Evolutionary conservation across 148 eudicot genomes (phyloP).

Genomic region (Simmondsia chinensis): DNA sequence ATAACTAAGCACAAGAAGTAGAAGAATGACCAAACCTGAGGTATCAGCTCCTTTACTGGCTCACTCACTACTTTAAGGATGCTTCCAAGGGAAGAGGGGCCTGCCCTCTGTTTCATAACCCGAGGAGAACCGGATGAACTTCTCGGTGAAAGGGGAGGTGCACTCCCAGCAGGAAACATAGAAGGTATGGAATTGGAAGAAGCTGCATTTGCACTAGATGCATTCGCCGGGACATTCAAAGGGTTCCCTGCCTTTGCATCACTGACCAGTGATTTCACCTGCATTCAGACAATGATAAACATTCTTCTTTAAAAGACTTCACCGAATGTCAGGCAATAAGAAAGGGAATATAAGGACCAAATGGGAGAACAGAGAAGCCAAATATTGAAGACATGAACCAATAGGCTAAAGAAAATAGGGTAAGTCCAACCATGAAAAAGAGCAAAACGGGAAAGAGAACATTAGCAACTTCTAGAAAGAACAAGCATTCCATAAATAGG

Average conservation of each 20-base stretch:
- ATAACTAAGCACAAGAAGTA: neutral
- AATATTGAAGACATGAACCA: too few species aligned
- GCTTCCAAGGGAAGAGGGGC: constrained; percentile 72
- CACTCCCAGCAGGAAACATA: constrained; percentile 97
- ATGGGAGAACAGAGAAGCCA: too few species aligned
- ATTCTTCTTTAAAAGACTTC: too few species aligned
- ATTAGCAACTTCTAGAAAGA: too few species aligned
- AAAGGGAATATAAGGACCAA: too few species aligned
- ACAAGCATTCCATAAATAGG: too few species aligned
- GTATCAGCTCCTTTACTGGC: constrained; percentile 84
- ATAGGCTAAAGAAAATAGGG: too few species aligned
- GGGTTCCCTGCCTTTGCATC: constrained; percentile 77
- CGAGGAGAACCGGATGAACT: constrained; percentile 98
- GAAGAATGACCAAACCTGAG: constrained; percentile 57
- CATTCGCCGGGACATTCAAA: constrained; percentile 50
- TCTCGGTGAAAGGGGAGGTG: constrained; percentile 98
- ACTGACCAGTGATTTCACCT: constrained; percentile 83
- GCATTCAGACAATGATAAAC: too few species aligned
- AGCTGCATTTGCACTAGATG: constrained; percentile 66
- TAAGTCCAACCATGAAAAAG: too few species aligned
- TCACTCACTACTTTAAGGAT: constrained; percentile 76
- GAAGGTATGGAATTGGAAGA: constrained; percentile 73
- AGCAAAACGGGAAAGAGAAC: too few species aligned
- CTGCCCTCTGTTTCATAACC: constrained; percentile 58
- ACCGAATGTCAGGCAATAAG: too few species aligned